These are phyloP conservation scores for Jamesozyma piceae DNA, from an alignment of 805 yeast genomes.

Conservation along the genomic window DNA sequence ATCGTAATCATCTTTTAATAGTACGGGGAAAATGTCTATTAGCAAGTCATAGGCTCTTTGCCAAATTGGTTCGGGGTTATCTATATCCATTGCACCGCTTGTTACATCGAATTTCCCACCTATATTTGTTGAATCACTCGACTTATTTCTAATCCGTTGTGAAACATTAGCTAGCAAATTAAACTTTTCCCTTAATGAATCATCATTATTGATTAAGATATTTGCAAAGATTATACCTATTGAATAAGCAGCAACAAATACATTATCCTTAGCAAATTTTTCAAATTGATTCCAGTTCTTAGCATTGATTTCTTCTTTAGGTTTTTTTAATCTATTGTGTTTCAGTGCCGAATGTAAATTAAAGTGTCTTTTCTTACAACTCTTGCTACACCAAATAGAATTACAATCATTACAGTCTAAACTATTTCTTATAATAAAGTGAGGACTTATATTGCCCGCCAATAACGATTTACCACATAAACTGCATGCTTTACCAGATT, in stretches of 20 bases:
- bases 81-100: conserved; percentile 42
- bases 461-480: conserved; percentile 53
- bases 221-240: conserved; percentile 48
- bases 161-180: conserved; percentile 59
- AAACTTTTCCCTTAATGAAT: conserved; percentile 37
- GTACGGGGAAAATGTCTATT: conserved; percentile 36
- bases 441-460: conserved; percentile 17
- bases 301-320: conserved; percentile 31
- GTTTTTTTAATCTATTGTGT: conserved; percentile 38
- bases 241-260: conserved; percentile 63
- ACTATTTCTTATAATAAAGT: conserved; percentile 34
- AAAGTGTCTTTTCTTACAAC: conserved; percentile 47
- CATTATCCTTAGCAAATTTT: conserved; percentile 51
- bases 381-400: conserved; percentile 61
- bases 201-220: conserved; percentile 28
- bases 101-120: conserved; percentile 35
- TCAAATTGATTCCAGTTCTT: conserved; percentile 48
- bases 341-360: conserved; percentile 45
- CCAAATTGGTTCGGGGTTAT: conserved; percentile 38
- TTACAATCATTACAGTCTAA: conserved; percentile 56
- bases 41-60: conserved; percentile 45
- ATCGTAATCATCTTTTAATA: conserved; percentile 13
- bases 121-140: conserved; percentile 42
- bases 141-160: conserved; percentile 54
- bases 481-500: conserved; percentile 58